A percentile compares a stretch with the other conserved stretches of the same genome.
Evolutionary conservation across 1,284 basidiomycete species (phyloP).

Genomic region (Exobasidium cylindrosporum): DNA sequence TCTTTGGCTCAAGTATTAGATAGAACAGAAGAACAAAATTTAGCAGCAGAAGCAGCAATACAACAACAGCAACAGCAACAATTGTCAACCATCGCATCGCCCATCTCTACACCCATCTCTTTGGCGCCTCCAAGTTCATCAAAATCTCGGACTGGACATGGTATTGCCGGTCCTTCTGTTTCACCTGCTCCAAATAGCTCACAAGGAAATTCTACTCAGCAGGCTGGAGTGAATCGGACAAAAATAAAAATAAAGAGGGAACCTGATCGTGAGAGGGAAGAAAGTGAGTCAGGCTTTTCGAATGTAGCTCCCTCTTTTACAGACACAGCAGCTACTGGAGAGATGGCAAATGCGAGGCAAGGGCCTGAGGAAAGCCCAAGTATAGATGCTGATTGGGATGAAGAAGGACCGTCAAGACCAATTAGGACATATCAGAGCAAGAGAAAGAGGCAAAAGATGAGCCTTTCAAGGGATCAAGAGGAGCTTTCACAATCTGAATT

Average conservation of each 20-base stretch:
- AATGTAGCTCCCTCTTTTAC: background rate
- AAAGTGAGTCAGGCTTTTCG: background rate
- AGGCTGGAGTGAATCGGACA: background rate
- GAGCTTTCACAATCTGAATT: conserved; percentile 33
- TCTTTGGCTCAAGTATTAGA: background rate
- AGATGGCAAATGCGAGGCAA: conserved; percentile 5
- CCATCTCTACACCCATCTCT: background rate
- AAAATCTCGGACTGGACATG: background rate
- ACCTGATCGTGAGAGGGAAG: background rate
- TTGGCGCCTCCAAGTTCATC: background rate
- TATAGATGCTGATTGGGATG: conserved; percentile 35
- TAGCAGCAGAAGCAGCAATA: background rate
- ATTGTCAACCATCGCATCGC: background rate
- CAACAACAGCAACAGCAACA: too few species aligned
- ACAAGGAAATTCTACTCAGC: background rate
- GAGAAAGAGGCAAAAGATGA: conserved; percentile 31
- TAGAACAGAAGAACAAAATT: background rate
- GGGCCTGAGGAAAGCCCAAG: conserved; percentile 29
- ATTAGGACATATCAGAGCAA: conserved; percentile 34
- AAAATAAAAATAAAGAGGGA: conserved; percentile 19
- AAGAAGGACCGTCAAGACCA: conserved; percentile 36
- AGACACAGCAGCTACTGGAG: background rate
- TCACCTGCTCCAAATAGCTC: background rate
- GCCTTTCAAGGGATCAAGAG: conserved; percentile 18
- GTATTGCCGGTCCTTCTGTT: background rate